phyloP scores from a whole-genome alignment of 805 yeast genomes.

The Yamadazyma nakazawae region DNA sequence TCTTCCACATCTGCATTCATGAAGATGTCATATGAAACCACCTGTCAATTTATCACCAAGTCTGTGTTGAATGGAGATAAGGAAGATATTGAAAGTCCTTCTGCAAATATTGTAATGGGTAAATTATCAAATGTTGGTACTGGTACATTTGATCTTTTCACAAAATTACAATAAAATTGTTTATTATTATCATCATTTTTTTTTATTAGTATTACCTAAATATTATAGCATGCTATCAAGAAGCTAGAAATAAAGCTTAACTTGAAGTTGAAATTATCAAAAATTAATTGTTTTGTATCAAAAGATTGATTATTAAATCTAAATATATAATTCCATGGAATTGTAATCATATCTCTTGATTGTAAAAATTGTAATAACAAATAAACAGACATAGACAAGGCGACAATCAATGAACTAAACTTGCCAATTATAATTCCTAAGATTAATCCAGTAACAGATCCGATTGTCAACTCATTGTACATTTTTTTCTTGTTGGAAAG shows the following conservation, averaged over 20 bases:
- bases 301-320: conserved; percentile 32
- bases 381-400: conserved; percentile 45
- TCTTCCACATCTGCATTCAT: conserved; percentile 91
- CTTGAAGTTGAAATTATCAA: conserved; percentile 62
- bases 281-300: conserved; percentile 49
- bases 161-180: conserved; percentile 22
- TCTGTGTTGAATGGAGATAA: conserved; percentile 90
- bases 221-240: conserved; percentile 57
- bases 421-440: conserved; percentile 62
- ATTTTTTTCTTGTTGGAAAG: conserved; percentile 32
- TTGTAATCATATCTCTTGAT: conserved; percentile 48
- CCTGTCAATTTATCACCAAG: conserved; percentile 94
- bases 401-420: conserved; percentile 51
- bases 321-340: conserved; percentile 42
- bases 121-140: conserved; percentile 90
- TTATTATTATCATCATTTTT: neutral
- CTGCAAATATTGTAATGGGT: conserved; percentile 91
- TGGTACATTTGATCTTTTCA: conserved; percentile 84
- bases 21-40: conserved; percentile 99
- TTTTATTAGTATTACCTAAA: conserved; percentile 15
- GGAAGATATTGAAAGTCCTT: conserved; percentile 86
- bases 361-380: conserved; percentile 52
- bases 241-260: conserved; percentile 52
- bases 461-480: conserved; percentile 61
- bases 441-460: conserved; percentile 59